These are phyloP conservation scores for Zopfia rhizophila DNA, from an alignment of 2,329 filamentous ascomycete species.

Conservation along the genomic window DNA sequence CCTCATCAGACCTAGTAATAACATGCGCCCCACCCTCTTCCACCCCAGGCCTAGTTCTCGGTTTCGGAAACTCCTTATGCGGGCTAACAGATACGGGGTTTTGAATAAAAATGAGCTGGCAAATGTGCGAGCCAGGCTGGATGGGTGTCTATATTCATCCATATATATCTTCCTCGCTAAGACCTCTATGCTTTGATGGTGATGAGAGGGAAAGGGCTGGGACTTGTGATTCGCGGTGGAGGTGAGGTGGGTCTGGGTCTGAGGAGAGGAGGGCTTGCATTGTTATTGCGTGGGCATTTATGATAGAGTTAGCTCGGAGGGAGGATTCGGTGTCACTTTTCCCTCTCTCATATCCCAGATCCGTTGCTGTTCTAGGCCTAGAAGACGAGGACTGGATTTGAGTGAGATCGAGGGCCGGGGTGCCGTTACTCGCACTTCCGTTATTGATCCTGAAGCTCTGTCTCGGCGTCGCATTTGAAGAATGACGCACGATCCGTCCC, in stretches of 20 bases:
- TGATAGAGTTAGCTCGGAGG: conserved; percentile 42
- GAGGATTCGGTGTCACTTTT: too few species aligned
- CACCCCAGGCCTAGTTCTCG: conserved; percentile 26
- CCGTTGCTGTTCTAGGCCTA: too few species aligned
- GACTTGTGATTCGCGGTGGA: too few species aligned
- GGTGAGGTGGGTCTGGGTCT: conserved; percentile 28
- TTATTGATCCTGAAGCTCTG: too few species aligned
- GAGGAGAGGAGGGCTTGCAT: conserved; percentile 39
- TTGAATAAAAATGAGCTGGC: conserved; percentile 37
- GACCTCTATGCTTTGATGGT: background rate
- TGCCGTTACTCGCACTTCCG: too few species aligned
- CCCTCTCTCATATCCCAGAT: too few species aligned
- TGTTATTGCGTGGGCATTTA: conserved; percentile 41
- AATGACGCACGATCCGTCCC: too few species aligned
- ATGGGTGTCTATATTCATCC: conserved; percentile 4
- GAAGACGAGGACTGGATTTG: too few species aligned
- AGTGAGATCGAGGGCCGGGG: too few species aligned
- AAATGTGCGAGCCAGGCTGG: conserved; percentile 27
- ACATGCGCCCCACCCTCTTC: conserved; percentile 24
- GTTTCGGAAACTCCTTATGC: conserved; percentile 39
- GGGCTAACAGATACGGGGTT: conserved; percentile 39
- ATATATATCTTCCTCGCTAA: background rate
- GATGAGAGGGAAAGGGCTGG: too few species aligned
- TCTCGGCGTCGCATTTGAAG: too few species aligned
- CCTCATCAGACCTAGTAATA: conserved; percentile 1